phyloP scores from a whole-genome alignment of 2,329 filamentous ascomycete genomes.

The Aspergillus ibericus region DNA sequence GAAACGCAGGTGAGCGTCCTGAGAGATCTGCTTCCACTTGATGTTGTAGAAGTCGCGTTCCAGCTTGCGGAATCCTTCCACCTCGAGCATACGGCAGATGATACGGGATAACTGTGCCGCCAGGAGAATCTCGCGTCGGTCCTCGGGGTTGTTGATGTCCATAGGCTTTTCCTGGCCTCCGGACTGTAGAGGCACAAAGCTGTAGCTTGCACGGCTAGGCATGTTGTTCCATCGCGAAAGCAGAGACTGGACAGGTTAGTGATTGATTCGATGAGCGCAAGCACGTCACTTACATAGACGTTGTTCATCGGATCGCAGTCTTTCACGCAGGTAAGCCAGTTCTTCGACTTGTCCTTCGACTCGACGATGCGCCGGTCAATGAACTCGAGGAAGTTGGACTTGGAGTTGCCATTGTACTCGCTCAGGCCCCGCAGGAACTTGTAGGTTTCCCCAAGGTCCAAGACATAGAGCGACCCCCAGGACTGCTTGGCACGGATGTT shows the following conservation, averaged over 20 bases:
- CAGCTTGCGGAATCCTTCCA: constrained; percentile 47
- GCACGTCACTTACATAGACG: constrained; percentile 35
- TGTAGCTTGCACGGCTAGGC: constrained; percentile 48
- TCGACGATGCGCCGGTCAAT: constrained; percentile 47
- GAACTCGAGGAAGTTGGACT: constrained; percentile 45
- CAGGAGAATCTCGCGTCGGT: constrained; percentile 42
- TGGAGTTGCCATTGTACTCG: constrained; percentile 40
- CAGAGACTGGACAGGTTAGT: constrained; percentile 30
- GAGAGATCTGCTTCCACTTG: constrained; percentile 46
- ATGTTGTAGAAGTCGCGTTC: constrained; percentile 48
- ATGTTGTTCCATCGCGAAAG: constrained; percentile 49
- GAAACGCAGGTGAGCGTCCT: constrained; percentile 45
- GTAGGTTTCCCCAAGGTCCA: constrained; percentile 44
- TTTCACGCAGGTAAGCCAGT: constrained; percentile 44
- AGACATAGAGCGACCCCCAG: constrained; percentile 44
- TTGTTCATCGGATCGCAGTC: constrained; percentile 44
- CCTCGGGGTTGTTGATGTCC: constrained; percentile 39
- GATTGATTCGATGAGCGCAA: background rate
- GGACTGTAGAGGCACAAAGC: constrained; percentile 36
- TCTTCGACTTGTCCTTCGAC: constrained; percentile 47
- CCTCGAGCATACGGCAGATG: constrained; percentile 48
- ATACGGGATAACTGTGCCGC: constrained; percentile 49
- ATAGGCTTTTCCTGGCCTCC: constrained; percentile 37
- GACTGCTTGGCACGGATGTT: constrained; percentile 46
- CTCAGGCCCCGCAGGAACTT: constrained; percentile 41